Percentiles rank a stretch among this genome's conserved stretches.
These are phyloP conservation scores for Xylaria sp. DNA, from an alignment of 2,329 filamentous ascomycete species.

Conservation along the genomic window DNA sequence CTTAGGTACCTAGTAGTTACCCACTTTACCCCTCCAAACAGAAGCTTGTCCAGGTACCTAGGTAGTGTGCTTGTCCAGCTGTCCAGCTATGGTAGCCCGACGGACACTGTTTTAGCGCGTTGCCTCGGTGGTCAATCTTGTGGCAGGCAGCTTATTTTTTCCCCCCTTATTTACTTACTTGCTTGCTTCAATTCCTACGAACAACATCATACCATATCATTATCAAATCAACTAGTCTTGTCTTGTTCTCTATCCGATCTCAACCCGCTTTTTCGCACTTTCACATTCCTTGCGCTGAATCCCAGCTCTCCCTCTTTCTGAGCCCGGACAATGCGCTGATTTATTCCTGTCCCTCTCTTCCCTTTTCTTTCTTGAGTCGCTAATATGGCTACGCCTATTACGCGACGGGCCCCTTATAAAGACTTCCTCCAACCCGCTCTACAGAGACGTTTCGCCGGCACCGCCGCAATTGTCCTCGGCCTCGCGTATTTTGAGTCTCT, in stretches of 20 bases:
- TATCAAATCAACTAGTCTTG: not conserved
- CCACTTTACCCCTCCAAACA: constrained; percentile 20
- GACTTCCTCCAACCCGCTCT: constrained; percentile 91
- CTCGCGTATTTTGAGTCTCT: constrained; percentile 80
- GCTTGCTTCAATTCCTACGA: not conserved
- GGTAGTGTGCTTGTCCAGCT: not conserved
- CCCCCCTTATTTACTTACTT: constrained; percentile 26
- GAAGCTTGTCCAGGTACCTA: not conserved
- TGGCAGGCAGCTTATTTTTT: constrained; percentile 19
- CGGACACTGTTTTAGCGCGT: constrained; percentile 4
- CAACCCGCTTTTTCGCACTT: not conserved
- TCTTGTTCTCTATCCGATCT: not conserved
- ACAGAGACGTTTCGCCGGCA: constrained; percentile 85
- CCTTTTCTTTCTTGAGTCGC: constrained; percentile 43
- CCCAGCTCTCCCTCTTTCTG: not conserved
- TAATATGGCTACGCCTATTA: constrained; percentile 63
- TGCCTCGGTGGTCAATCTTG: not conserved
- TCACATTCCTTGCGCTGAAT: not conserved
- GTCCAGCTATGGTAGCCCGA: not conserved
- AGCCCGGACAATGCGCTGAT: constrained; percentile 34
- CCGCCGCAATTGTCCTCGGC: constrained; percentile 73
- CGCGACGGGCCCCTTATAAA: constrained; percentile 75
- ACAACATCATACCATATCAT: constrained; percentile 2
- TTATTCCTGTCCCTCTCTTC: not conserved
- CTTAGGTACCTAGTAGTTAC: not conserved